Conservation (phyloP, 805 yeast genomes). For the Starmerella gropengiesseri region DNA sequence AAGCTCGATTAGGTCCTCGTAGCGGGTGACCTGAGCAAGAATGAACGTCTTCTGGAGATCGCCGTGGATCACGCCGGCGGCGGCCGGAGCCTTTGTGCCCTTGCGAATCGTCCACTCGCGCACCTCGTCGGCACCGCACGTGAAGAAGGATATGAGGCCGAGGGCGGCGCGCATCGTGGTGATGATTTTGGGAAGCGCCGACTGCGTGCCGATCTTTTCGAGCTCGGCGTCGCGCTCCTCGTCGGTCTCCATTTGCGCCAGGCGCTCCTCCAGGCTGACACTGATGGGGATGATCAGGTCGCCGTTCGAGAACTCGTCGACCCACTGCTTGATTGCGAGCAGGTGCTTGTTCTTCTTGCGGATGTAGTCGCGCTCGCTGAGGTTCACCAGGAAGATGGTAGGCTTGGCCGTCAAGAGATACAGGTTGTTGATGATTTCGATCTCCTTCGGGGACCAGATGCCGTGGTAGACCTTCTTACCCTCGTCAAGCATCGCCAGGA, state of each 20-base stretch:
- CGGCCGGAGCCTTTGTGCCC: conserved; percentile 93
- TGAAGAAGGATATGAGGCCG: conserved; percentile 84
- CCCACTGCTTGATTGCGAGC: conserved; percentile 78
- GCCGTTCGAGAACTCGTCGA: conserved; percentile 76
- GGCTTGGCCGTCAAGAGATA: conserved; percentile 90
- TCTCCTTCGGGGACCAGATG: conserved; percentile 82
- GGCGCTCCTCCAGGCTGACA: conserved; percentile 82
- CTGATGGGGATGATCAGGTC: conserved; percentile 86
- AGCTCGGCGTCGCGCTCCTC: conserved; percentile 70
- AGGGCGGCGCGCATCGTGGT: conserved; percentile 77
- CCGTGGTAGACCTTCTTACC: conserved; percentile 85
- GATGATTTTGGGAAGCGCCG: conserved; percentile 80
- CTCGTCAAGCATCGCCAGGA: conserved; percentile 64
- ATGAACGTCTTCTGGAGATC: conserved; percentile 92
- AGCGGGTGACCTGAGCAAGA: conserved; percentile 85
- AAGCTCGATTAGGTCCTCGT: conserved; percentile 59
- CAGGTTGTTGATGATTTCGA: conserved; percentile 79
- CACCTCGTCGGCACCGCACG: conserved; percentile 92
- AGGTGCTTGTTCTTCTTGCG: conserved; percentile 84
- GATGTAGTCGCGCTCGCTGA: conserved; percentile 77
- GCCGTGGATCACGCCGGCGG: conserved; percentile 96
- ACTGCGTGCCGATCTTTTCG: conserved; percentile 57
- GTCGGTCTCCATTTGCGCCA: conserved; percentile 76
- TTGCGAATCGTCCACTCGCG: conserved; percentile 96
- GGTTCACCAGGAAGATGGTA: conserved; percentile 80